phyloP scores from a whole-genome alignment of 768 basidiomycete species.

The Rhizopogon vinicolor region DNA sequence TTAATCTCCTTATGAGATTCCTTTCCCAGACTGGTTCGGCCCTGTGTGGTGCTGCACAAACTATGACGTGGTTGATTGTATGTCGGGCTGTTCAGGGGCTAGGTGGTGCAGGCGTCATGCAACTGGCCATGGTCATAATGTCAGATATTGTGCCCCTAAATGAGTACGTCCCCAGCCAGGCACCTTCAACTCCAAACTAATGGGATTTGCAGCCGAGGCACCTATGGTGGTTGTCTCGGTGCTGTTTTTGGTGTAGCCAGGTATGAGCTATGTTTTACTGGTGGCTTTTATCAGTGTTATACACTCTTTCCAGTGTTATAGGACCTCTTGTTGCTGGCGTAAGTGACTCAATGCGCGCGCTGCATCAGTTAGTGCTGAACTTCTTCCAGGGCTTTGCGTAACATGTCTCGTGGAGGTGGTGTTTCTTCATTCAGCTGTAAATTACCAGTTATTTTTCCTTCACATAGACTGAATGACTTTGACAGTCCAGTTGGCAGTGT shows the following conservation, averaged over 20 bases:
- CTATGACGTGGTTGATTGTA: slow-evolving; percentile 72
- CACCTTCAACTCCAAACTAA: neutral
- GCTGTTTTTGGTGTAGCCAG: slow-evolving; percentile 75
- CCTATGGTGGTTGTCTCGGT: slow-evolving; percentile 71
- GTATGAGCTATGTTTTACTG: slow-evolving; percentile 11
- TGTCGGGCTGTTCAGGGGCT: slow-evolving; percentile 80
- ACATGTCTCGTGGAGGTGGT: slow-evolving; percentile 81
- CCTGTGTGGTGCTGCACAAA: slow-evolving; percentile 77
- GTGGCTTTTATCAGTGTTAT: neutral
- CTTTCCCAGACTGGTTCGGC: slow-evolving; percentile 63
- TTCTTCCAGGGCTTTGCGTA: slow-evolving; percentile 56
- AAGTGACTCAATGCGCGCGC: slow-evolving; percentile 20
- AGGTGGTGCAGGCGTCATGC: slow-evolving; percentile 77
- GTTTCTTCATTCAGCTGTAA: slow-evolving; percentile 74
- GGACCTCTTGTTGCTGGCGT: slow-evolving; percentile 84
- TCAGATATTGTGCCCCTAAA: slow-evolving; percentile 79
- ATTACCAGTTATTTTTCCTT: slow-evolving; percentile 8
- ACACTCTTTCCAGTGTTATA: slow-evolving; percentile 39
- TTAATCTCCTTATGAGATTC: neutral
- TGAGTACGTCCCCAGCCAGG: slow-evolving; percentile 43
- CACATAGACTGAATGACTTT: neutral
- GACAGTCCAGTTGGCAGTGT: slow-evolving; percentile 69
- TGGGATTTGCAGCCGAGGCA: slow-evolving; percentile 52
- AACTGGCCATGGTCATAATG: slow-evolving; percentile 72
- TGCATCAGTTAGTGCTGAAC: slow-evolving; percentile 4